phyloP scores from a whole-genome alignment of 306 rosid genomes.

The Comarum palustre region DNA sequence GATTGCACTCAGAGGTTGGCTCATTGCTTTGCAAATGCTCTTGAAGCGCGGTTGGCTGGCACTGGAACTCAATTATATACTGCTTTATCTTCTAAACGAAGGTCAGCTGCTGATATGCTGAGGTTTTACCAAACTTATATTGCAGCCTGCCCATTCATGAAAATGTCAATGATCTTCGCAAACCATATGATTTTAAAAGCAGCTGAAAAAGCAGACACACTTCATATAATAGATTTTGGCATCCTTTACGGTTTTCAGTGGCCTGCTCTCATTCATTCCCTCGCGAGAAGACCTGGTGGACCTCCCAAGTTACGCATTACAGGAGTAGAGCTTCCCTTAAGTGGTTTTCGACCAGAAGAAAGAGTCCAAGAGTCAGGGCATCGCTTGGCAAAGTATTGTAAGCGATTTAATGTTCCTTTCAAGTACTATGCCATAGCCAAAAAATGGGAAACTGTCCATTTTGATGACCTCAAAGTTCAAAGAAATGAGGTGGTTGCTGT shows the following conservation, averaged over 20 bases:
- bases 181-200: conserved; percentile 42
- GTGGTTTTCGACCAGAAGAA: conserved; percentile 45
- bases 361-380: conserved; percentile 40
- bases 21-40: conserved; percentile 55
- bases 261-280: conserved; percentile 70
- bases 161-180: conserved; percentile 51
- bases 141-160: conserved; percentile 62
- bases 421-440: conserved; percentile 60
- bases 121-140: conserved; percentile 52
- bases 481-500: conserved; percentile 49
- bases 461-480: conserved; percentile 49
- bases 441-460: conserved; percentile 53
- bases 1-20: conserved; percentile 69
- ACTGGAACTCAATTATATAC: conserved; percentile 49
- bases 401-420: conserved; percentile 37
- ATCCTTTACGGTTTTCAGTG: conserved; percentile 83
- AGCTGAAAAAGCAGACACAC: conserved; percentile 50
- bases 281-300: conserved; percentile 57
- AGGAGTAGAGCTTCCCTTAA: conserved; percentile 43
- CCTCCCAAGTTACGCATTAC: conserved; percentile 73
- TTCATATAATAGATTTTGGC: conserved; percentile 81
- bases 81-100: conserved; percentile 33
- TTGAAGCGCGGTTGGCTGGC: conserved; percentile 73
- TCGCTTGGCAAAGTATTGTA: conserved; percentile 36
- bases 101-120: conserved; percentile 49